phyloP scores from a whole-genome alignment of 83 land plant species.

The Picea mariana region DNA sequence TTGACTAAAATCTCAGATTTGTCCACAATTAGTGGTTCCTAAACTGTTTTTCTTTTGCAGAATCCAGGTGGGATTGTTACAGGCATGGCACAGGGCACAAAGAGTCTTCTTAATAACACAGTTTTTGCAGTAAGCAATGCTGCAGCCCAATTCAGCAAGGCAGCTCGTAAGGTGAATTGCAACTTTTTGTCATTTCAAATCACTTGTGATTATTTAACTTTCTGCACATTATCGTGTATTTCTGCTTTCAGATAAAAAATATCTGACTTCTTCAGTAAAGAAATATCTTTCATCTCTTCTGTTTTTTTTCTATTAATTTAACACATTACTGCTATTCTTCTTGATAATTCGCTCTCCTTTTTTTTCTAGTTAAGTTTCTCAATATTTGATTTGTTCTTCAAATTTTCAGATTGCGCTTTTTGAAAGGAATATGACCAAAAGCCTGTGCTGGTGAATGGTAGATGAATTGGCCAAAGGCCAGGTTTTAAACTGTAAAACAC shows the following conservation, averaged over 20 bases:
- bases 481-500: no score
- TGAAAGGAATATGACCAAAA: no score
- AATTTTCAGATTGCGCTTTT: no score
- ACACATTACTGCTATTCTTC: no score
- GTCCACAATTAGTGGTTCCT: slow-evolving; percentile 10
- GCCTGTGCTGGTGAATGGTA: no score
- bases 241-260: not conserved
- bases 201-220: not conserved
- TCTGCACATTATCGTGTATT: not conserved
- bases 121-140: slow-evolving; percentile 97
- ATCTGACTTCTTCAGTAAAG: not conserved
- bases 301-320: no score
- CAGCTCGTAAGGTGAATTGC: slow-evolving; percentile 83
- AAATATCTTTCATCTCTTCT: no score
- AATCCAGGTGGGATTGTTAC: slow-evolving; percentile 80
- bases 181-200: not conserved
- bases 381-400: no score
- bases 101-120: slow-evolving; percentile 84
- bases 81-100: slow-evolving; percentile 85
- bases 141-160: slow-evolving; percentile 93
- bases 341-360: no score
- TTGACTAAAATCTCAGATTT: not conserved
- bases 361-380: no score
- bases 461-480: no score
- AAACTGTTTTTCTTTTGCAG: slow-evolving; percentile 35